Evolutionary conservation across 2,329 filamentous ascomycete genomes (phyloP).

Genomic region (Colletotrichum shisoi): DNA sequence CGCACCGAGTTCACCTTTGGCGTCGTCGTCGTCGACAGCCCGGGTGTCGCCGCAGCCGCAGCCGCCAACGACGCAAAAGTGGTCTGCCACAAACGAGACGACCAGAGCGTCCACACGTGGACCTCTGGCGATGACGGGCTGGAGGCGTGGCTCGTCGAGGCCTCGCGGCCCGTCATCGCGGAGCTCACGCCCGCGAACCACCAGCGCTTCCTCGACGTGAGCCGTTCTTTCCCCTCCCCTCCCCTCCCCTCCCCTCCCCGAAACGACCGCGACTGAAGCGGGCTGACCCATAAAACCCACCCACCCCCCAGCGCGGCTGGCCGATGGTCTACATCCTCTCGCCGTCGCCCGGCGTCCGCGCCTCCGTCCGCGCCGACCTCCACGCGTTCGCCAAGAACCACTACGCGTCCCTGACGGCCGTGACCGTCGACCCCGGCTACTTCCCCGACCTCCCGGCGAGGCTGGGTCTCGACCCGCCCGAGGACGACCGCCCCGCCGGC

Average conservation of each 20-base stretch:
- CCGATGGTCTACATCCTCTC: constrained; percentile 53
- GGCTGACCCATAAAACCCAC: constrained; percentile 4
- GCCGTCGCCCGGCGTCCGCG: constrained; percentile 44
- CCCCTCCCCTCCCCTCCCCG: neutral
- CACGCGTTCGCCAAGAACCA: constrained; percentile 47
- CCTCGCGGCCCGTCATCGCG: constrained; percentile 45
- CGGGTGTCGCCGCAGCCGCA: constrained; percentile 26
- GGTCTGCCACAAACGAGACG: constrained; percentile 46
- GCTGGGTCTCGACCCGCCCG: constrained; percentile 45
- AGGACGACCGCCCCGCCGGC: constrained; percentile 44
- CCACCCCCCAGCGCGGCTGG: constrained; percentile 45
- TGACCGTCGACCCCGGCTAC: constrained; percentile 49
- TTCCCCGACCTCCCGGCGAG: constrained; percentile 48
- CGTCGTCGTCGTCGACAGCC: constrained; percentile 38
- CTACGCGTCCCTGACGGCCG: constrained; percentile 48
- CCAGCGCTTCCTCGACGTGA: constrained; percentile 48
- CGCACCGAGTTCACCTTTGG: constrained; percentile 50
- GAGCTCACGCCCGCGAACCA: constrained; percentile 48
- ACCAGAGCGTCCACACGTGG: constrained; percentile 43
- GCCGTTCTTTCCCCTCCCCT: constrained; percentile 10
- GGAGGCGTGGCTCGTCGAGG: constrained; percentile 44
- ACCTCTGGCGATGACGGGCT: constrained; percentile 41
- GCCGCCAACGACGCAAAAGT: constrained; percentile 40
- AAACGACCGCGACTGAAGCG: neutral
- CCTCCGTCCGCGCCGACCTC: constrained; percentile 45